Conservation (phyloP, 2,329 filamentous ascomycete species). For the Pseudovirgaria hyperparasitica region DNA sequence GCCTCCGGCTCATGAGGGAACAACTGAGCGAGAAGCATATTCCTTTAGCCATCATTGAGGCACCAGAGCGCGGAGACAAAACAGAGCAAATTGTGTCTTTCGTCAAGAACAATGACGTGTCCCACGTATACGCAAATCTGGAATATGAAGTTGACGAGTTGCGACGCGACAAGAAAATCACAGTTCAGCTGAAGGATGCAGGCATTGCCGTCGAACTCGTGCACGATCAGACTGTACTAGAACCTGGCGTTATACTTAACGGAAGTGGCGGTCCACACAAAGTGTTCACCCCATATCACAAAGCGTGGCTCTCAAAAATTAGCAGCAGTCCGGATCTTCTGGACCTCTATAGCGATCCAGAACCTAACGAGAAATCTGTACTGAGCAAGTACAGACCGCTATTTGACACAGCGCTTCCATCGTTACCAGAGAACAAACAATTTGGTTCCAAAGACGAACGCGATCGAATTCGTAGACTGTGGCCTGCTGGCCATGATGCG, state of each 20-base stretch:
- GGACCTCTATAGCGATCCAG: slow-evolving; percentile 28
- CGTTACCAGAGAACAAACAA: slow-evolving; percentile 27
- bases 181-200: slow-evolving; percentile 22
- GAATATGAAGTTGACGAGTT: slow-evolving; percentile 35
- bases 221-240: slow-evolving; percentile 38
- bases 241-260: slow-evolving; percentile 31
- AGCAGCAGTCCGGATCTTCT: slow-evolving; percentile 30
- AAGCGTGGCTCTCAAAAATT: slow-evolving; percentile 31
- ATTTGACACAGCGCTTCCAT: slow-evolving; percentile 20
- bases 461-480: slow-evolving; percentile 28
- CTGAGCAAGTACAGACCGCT: slow-evolving; percentile 17
- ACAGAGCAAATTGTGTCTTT: slow-evolving; percentile 30
- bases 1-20: slow-evolving; percentile 30
- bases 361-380: slow-evolving; percentile 21
- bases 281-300: slow-evolving; percentile 40
- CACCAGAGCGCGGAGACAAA: slow-evolving; percentile 29
- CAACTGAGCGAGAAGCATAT: slow-evolving; percentile 36
- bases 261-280: slow-evolving; percentile 34
- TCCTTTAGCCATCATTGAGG: slow-evolving; percentile 33
- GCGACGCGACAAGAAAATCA: slow-evolving; percentile 32
- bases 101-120: slow-evolving; percentile 30
- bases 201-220: slow-evolving; percentile 29
- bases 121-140: slow-evolving; percentile 35
- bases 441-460: slow-evolving; percentile 26
- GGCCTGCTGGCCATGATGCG: slow-evolving; percentile 32